Conservation (phyloP, 495 filamentous ascomycete species). For the Hypoxylon perforatum region DNA sequence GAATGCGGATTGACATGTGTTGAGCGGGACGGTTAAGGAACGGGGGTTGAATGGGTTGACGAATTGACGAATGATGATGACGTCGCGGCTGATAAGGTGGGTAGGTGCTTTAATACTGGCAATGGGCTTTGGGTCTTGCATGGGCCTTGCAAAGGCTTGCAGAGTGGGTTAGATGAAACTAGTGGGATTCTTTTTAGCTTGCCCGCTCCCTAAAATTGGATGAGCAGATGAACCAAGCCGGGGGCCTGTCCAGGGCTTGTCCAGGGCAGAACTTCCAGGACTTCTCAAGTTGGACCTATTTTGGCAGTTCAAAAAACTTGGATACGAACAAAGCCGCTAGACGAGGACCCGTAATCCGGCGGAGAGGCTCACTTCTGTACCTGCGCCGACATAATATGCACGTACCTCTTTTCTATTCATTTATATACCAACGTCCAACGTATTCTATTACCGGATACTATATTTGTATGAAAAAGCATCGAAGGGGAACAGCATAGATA, state of each 20-base stretch:
- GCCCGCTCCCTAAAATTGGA: conserved; percentile 26
- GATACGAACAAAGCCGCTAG: conserved; percentile 37
- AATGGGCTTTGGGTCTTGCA: too few species aligned
- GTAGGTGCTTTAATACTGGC: conserved; percentile 16
- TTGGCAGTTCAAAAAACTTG: conserved; percentile 40
- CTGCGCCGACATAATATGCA: too few species aligned
- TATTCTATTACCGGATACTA: too few species aligned
- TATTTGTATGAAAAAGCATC: too few species aligned
- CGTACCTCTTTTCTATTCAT: conserved; percentile 8
- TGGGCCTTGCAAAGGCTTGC: not conserved
- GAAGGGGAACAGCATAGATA: not conserved
- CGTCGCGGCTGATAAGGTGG: conserved; percentile 43
- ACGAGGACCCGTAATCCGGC: conserved; percentile 10
- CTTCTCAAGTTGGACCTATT: conserved; percentile 18
- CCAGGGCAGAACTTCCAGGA: too few species aligned
- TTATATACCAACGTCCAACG: too few species aligned
- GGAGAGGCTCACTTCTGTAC: conserved; percentile 3
- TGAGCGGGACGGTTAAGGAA: conserved; percentile 12
- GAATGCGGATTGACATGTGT: too few species aligned
- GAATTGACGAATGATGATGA: conserved; percentile 45
- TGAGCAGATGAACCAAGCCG: conserved; percentile 21
- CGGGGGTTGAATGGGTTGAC: conserved; percentile 16
- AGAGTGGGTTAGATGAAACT: conserved; percentile 30
- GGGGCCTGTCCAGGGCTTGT: conserved; percentile 17
- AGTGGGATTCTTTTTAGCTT: conserved; percentile 21